Base-by-base conservation (phyloP, 768 basidiomycete species). In the Ephemerocybe angulata region DNA sequence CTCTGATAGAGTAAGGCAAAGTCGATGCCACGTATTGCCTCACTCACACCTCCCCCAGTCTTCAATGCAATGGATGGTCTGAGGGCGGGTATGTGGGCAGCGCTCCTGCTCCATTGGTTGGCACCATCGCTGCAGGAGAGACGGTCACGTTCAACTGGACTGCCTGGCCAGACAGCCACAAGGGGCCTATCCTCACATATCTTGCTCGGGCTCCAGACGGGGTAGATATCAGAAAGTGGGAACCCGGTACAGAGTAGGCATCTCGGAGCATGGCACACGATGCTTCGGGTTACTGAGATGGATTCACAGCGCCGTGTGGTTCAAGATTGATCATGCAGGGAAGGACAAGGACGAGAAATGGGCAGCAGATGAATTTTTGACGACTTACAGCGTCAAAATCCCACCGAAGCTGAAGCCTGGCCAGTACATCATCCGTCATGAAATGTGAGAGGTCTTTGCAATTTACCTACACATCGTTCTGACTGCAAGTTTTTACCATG, bases 381-480 rank as follows among this genome's bases (percentile, higher is more conserved):
- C 61, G 10, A 71, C 70, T 3, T 56, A 65, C 24, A 64, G 73
- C 55, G 68, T 79, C 63, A 76, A 71, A 3, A 76, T 78, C 48
- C 77, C 76, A 7, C 60, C 67, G 1, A 76, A 71, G 19, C 65
- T 78, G 44, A 65, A 72, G 54, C 56, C 76, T 15, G 76, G 76
- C 4, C 76, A 78, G 60, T 79, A 79, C 58, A 69, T 79, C 60
- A 69, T 78, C 56, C 68, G 77, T 17, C 72, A 78, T 60, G 76
- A 78, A 56, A 76, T 75, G 71, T 74, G 21, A 40, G 70, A n/a
- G n/a, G n/a, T n/a, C 54, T 11, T 22, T 27, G 5, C 8, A 30
- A 17, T 25, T 35, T 21, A 13, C 51, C 11, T n/a, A 21, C 10
- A 24, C 17, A 21, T 6, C 27, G 3, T 27, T n/a, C 21, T 38